Evolutionary conservation across 768 basidiomycete species (phyloP), one percentile per base, ranked within the genome.

Genomic region (Boletus rubroflammeus): DNA sequence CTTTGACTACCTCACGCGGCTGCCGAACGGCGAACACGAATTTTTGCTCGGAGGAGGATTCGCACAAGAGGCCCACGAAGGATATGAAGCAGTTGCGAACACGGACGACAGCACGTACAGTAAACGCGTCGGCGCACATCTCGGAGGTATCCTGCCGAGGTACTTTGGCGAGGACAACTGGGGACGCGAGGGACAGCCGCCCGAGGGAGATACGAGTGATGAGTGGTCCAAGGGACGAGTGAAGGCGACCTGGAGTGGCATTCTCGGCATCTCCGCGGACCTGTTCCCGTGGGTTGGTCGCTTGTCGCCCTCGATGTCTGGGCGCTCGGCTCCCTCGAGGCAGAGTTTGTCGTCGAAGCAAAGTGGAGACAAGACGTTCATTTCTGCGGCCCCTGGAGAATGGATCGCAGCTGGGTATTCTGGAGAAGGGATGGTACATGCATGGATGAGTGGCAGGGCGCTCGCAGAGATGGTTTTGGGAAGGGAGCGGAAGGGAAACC

Each of bases 371-470:
- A 49, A 53, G 17, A 15, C 25, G 0, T 50, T 43, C 13, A 32
- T 55, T 8, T 53, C 58, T 40, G 72, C 75, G 9, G 55, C 64
- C 0, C 71, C 83, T 1, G 86, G 85, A 13, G 87, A 89, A 66
- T 88, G 87, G 87, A 79, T 89, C 23, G 76, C 81, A 25, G 86
- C 84, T 3, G 87, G 86, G 17, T 89, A 83, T 63, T 75, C 78
- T 2, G 87, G 86, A 0, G 87, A 90, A 60, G 87, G 87, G 3
- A 87, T 88, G 86, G 79, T 79, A 3, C 81, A 86, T 55, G 85
- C 83, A 0, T 86, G 85, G 84, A 67, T 84, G 72, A 75, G 82
- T 49, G 86, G 82, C 15, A 78, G 77, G 53, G 83, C 82, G 1
- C 67, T 86, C 6, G 84, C 80, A 17, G 68, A 71, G 48, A 85